Evolutionary conservation across 139 green algal species (phyloP), one percentile per base, ranked within the genome.

Genomic region (Chlorella sp.): DNA sequence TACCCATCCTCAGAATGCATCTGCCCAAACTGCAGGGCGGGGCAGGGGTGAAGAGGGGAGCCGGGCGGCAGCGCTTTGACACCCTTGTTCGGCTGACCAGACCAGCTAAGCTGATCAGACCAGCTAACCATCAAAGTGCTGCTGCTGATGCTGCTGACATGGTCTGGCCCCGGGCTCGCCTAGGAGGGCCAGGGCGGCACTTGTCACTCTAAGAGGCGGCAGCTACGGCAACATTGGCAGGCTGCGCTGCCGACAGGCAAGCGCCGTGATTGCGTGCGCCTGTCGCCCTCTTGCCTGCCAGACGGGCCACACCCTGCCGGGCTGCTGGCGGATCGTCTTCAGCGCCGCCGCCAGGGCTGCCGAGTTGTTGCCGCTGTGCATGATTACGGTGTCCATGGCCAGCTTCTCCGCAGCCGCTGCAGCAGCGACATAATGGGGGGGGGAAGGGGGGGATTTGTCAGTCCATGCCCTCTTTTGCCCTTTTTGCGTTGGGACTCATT

Each of bases 11-110:
- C 64, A 11, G 61, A n/a, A 30, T 73, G n/a, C 84, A 88, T 80
- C 15, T 81, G 68, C 16, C 84, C 84, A 88, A 88, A 88, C 84
- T 88, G 84, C 37, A 34, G 7, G 37, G 37, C 39, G 32, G 22
- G 64, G 30, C 9, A 53, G 2, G 36, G 18, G 0, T 3, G 36
- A n/a, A n/a, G n/a, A n/a, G n/a, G 12, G 36, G 32, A 57, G 48
- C 48, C 48, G 48, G 48, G 48, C 48, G 48, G 5, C 48, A 57
- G 48, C 48, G 48, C 48, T 57, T 9, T 57, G 48, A 9, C 48
- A 9, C 48, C 9, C 48, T 57, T 9, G 48, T 9, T 57, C 7
- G 48, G 48, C 48, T 9, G n/a, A n/a, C n/a, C n/a, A n/a, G n/a
- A n/a, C n/a, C n/a, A n/a, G n/a, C n/a, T n/a, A n/a, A n/a, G n/a